Evolutionary conservation across 1,284 basidiomycete species (phyloP), one percentile per base, ranked within the genome.

Genomic region (Schizopora paradoxa): DNA sequence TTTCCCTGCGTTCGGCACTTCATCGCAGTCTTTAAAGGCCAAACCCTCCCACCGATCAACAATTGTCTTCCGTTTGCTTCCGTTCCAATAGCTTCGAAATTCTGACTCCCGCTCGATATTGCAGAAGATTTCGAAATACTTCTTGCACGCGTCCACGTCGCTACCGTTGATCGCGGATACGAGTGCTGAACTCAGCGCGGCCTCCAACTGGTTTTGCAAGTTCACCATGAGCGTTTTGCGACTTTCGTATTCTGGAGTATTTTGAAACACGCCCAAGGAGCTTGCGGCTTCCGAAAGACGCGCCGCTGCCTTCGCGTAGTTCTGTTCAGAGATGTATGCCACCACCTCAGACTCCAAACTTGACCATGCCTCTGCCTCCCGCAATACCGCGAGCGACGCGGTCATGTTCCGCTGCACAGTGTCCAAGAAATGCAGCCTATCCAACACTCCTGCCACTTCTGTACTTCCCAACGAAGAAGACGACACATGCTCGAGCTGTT

Each of bases 301-400:
- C 54, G 88, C 85, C 14, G 91, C 93, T 0, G 94, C 94, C 59
- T 91, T 91, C 36, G 76, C 78, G 57, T 87, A 91, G 53, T 74
- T 79, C 55, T 79, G 76, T 53, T 88, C 86, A n/a, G 75, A 67
- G 29, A 97, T 73, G 14, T 93, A 75, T 0, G 82, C 73, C 0
- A 86, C 86, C 35, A 96, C 86, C 64, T 98, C 94, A 38, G 86
- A 74, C 63, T 97, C 94, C 31, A 98, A 74, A 0, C 89, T 89
- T 41, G 86, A 89, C 94, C 94, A 97, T 52, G 85, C 88, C 68
- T 96, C 89, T 18, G 93, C 92, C 60, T 96, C 92, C 26, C 82
- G 77, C 16, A 96, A 65, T 11, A 95, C 89, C 51, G 88, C 89
- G 23, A 91, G 74, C 1, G 90, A 78, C 1, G 81, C 80, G 56